Evolutionary conservation across 1,284 basidiomycete genomes (phyloP).

Genomic region (Trichosporon faecale): DNA sequence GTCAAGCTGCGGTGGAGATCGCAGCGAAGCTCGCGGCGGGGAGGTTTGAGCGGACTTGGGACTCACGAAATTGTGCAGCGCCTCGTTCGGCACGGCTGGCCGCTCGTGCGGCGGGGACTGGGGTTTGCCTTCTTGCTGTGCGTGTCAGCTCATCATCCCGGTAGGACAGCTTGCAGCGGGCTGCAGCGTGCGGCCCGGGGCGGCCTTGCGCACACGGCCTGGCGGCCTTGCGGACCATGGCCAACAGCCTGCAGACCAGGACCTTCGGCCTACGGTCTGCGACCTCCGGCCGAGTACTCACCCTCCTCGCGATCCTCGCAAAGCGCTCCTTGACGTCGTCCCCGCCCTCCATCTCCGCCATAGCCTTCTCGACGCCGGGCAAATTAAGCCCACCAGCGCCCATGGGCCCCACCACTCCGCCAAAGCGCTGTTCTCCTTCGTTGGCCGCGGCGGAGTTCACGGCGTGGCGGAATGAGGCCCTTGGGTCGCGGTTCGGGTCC

Average conservation of each 20-base stretch:
- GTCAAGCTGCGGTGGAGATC: no score
- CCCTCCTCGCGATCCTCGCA: constrained; percentile 39
- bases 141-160: constrained; percentile 8
- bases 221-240: no score
- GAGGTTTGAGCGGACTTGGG: no score
- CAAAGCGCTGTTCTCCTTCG: constrained; percentile 44
- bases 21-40: no score
- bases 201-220: no score
- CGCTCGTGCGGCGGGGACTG: constrained; percentile 22
- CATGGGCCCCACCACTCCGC: constrained; percentile 77
- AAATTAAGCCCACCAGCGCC: constrained; percentile 75
- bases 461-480: constrained; percentile 74
- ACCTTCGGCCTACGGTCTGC: no score
- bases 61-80: constrained; percentile 51
- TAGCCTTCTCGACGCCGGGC: constrained; percentile 77
- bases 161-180: no score
- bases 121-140: constrained; percentile 34
- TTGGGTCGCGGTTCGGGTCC: constrained; percentile 80
- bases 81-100: constrained; percentile 43
- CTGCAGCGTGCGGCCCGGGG: no score
- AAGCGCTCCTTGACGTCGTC: constrained; percentile 46
- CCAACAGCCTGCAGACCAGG: no score
- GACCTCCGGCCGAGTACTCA: constrained; percentile 18
- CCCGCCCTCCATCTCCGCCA: constrained; percentile 74
- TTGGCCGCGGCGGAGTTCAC: constrained; percentile 54